These are phyloP conservation scores for Xanthoconium purpureum DNA, from an alignment of 768 basidiomycete genomes.

Conservation along the genomic window DNA sequence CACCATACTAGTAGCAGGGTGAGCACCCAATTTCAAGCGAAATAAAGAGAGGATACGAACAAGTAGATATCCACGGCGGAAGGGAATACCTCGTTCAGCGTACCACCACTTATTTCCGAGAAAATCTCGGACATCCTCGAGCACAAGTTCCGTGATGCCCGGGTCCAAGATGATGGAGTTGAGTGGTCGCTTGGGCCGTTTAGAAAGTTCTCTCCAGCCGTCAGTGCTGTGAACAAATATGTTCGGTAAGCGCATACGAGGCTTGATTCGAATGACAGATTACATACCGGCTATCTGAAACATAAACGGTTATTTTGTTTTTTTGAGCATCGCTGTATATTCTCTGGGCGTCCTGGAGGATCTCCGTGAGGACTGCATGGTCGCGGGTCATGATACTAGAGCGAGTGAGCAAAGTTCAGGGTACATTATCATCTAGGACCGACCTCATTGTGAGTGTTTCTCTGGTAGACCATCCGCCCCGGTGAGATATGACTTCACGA, in stretches of 20 bases:
- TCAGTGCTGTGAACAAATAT: slow-evolving; percentile 24
- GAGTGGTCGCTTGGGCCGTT: slow-evolving; percentile 62
- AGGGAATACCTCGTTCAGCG: slow-evolving; percentile 72
- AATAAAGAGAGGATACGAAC: slow-evolving; percentile 22
- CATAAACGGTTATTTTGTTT: slow-evolving; percentile 50
- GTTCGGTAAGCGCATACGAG: not conserved
- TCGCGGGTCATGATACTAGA: slow-evolving; percentile 49
- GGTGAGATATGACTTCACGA: slow-evolving; percentile 18
- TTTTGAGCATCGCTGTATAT: slow-evolving; percentile 51
- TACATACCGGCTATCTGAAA: slow-evolving; percentile 42
- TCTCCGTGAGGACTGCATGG: slow-evolving; percentile 44
- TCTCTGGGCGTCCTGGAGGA: slow-evolving; percentile 54
- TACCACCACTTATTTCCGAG: slow-evolving; percentile 71
- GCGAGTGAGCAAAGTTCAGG: not conserved
- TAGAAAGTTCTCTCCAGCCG: slow-evolving; percentile 53
- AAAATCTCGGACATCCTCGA: slow-evolving; percentile 72
- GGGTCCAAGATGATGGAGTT: slow-evolving; percentile 69
- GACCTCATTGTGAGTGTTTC: slow-evolving; percentile 26
- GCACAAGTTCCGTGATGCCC: slow-evolving; percentile 59
- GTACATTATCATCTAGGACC: not conserved
- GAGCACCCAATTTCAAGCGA: not conserved
- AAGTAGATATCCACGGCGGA: slow-evolving; percentile 76
- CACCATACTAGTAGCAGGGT: slow-evolving; percentile 49
- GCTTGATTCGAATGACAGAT: not conserved
- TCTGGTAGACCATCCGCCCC: slow-evolving; percentile 17